These are phyloP conservation scores for Sanghuangporus sanghuang DNA, from an alignment of 1,284 basidiomycete species.

Conservation along the genomic window DNA sequence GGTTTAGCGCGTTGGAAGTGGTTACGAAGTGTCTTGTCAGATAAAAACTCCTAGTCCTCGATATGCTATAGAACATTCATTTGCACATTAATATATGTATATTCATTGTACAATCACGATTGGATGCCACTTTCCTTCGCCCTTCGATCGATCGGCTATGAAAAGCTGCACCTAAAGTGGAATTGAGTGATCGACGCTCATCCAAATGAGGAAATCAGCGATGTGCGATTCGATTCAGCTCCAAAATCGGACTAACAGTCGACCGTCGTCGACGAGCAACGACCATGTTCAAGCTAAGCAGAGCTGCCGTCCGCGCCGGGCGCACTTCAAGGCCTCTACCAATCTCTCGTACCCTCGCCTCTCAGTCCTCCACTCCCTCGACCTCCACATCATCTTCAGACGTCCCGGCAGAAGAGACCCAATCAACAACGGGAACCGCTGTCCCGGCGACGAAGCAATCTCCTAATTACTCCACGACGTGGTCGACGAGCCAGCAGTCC, in stretches of 20 bases:
- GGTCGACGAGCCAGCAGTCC: constrained; percentile 34
- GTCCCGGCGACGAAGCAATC: constrained; percentile 28
- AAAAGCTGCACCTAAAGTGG: not conserved
- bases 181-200: not conserved
- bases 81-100: not conserved
- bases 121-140: not conserved
- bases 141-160: not conserved
- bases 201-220: not conserved
- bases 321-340: not conserved
- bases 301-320: constrained; percentile 4
- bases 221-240: not conserved
- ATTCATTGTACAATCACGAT: not conserved
- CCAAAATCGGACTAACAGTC: too few species aligned
- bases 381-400: not conserved
- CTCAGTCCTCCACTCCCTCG: not conserved
- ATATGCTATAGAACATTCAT: not conserved
- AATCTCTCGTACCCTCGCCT: not conserved
- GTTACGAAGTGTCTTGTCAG: constrained; percentile 27
- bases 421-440: constrained; percentile 19
- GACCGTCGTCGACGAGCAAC: not conserved
- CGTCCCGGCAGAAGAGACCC: constrained; percentile 20
- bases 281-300: constrained; percentile 17
- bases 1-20: constrained; percentile 32
- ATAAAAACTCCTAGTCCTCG: constrained; percentile 2
- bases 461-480: constrained; percentile 35